Evolutionary conservation across 108 stramenopile species (phyloP), one percentile per base, ranked within the genome.

Genomic region (Asterionellopsis glacialis): DNA sequence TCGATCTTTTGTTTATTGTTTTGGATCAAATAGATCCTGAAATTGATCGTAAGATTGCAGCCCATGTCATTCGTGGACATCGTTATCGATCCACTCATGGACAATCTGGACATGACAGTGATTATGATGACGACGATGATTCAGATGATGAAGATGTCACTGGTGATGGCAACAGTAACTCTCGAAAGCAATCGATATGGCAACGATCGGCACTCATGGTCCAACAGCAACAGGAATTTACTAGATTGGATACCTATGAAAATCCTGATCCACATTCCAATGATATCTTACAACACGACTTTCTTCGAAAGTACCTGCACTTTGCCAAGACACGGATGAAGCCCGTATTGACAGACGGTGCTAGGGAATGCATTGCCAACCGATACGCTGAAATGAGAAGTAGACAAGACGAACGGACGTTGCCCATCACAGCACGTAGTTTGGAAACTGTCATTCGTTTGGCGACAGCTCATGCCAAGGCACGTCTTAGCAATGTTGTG

Each of bases 1-100:
- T 99, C 69, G 99, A 99, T 80, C 80, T 99, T 49, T 81, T 99
- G n/a, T 99, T 99, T 79, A 95, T 99, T 43, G 99, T 99, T 4
- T 81, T 99, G 41, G 99, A 99, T 75, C 91, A 96, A 61, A 69
- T 98, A 65, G 97, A 99, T 67, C 88, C 98, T 0, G 94, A 87
- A 27, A 84, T 72, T 26, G 99, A 99, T 72, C 82, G 96, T 14
- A 80, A 70, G 51, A 96, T 99, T 75, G 85, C 97, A 24, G 88
- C 85, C 18, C 98, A 99, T 77, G 97, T 99, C 25, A 84, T 99
- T 64, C 65, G 76, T 6, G 91, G 94, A 0, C 99, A 99, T 65
- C 70, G 89, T 24, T 99, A 98, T 68, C 88, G 95, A 50, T 65
- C 83, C 24, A 85, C 87, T 11, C 84, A 87, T 15, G 93, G 96